Base-by-base conservation (phyloP, 148 eudicot genomes). In the Cornus controversa region DNA sequence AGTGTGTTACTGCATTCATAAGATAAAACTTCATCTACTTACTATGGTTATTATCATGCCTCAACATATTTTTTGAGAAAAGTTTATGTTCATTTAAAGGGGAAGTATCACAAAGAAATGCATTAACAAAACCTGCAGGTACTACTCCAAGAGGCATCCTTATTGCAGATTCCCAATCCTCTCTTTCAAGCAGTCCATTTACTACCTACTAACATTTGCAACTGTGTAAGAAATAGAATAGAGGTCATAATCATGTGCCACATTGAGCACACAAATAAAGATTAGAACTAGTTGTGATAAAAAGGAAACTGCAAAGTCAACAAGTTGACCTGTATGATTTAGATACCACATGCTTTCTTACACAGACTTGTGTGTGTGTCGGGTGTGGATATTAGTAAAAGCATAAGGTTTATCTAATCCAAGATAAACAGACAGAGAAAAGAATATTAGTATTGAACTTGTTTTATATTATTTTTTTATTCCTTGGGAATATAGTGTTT, bases 161-260 rank as follows among this genome's bases (percentile, higher is more conserved):
- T 84, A 93, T 90, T 57, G 98, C 99, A 69, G 88, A 73, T n/a
- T 79, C 71, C 99, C 99, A 96, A 78, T 96, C 99, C 65, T 87
- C 90, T 83, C 99, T 90, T 80, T 83, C 83, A 76, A 96, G 90
- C 72, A 96, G 84, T 80, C 99, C 99, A 89, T 91, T 96, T 54
- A 93, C 80, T 70, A 95, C 99, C 99, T 96, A 91, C 91, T 85
- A 89, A 86, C 85, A 79, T 79, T 81, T 71, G 76, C 67, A 86
- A 85, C 40, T 34, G 45, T 24, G 53, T 84, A 29, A 81, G 80
- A 75, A 66, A 71, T 34, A 36, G 15, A 1, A 54, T 25, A 27
- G 24, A 75, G 31, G 28, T 75, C 53, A 60, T 27, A 70, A 53
- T 20, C 66, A 75, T 76, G 67, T 23, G 63, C 15, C 27, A 47